These are phyloP conservation scores for Capronia epimyces DNA, from an alignment of 2,329 filamentous ascomycete genomes.

Conservation along the genomic window DNA sequence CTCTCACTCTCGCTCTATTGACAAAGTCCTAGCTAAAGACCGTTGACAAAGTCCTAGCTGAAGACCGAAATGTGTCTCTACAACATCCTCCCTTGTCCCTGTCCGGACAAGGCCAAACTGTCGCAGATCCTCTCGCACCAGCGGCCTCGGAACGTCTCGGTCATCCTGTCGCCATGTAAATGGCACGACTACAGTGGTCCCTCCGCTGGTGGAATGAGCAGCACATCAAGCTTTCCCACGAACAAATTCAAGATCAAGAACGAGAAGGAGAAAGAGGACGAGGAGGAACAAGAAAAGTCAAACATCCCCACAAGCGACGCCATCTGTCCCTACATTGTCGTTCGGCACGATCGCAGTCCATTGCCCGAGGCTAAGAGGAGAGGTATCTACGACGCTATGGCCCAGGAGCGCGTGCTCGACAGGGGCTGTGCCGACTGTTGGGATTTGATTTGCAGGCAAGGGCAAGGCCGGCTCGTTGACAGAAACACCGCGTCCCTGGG, in stretches of 20 bases:
- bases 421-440: conserved; percentile 8
- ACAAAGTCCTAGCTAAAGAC: too few species aligned
- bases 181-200: conserved; percentile 1
- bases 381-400: neutral
- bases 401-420: neutral
- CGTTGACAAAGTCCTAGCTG: too few species aligned
- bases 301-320: neutral
- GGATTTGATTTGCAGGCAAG: neutral
- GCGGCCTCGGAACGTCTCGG: neutral
- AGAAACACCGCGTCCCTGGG: neutral
- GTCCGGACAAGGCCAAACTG: neutral
- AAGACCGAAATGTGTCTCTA: conserved; percentile 6
- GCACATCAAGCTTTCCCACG: neutral
- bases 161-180: conserved; percentile 2
- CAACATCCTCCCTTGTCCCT: neutral
- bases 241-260: too few species aligned
- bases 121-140: neutral
- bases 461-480: neutral
- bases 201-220: too few species aligned
- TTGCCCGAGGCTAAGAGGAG: neutral
- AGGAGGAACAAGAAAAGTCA: too few species aligned
- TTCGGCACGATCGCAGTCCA: conserved; percentile 2
- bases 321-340: conserved; percentile 11
- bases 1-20: too few species aligned
- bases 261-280: too few species aligned